phyloP scores from a whole-genome alignment of 805 yeast genomes.

The Sugiyamaella boreocaroliniensis region DNA sequence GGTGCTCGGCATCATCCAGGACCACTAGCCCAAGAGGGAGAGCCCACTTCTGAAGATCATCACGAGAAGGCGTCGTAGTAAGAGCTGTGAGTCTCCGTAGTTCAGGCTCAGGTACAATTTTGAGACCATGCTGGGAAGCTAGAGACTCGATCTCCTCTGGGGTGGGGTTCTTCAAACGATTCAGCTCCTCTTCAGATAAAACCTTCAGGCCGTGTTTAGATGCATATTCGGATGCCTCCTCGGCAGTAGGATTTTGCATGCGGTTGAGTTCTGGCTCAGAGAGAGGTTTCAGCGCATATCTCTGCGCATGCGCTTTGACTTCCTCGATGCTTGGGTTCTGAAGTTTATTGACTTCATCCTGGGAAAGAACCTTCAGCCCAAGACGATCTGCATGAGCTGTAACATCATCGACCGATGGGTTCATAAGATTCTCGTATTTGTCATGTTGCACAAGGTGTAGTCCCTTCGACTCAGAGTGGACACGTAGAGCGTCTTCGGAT shows the following conservation, averaged over 20 bases:
- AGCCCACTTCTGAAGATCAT: constrained; percentile 19
- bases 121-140: constrained; percentile 7
- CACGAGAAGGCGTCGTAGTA: constrained; percentile 12
- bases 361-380: constrained; percentile 13
- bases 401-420: constrained; percentile 5
- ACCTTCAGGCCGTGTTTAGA: constrained; percentile 21
- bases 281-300: neutral
- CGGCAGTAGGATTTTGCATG: neutral
- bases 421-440: constrained; percentile 8
- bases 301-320: neutral
- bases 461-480: neutral
- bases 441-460: constrained; percentile 14
- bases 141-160: constrained; percentile 4
- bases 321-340: neutral
- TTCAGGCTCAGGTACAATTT: constrained; percentile 17
- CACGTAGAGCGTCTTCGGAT: constrained; percentile 2
- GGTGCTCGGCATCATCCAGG: constrained; percentile 30
- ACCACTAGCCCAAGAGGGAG: constrained; percentile 28
- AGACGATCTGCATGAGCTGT: constrained; percentile 5
- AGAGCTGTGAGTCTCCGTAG: constrained; percentile 1
- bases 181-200: constrained; percentile 20
- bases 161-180: constrained; percentile 22
- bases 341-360: constrained; percentile 6
- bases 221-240: constrained; percentile 5
- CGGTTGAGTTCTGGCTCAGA: neutral